phyloP scores from a whole-genome alignment of 768 basidiomycete species.

The Scleroderma citrinum region DNA sequence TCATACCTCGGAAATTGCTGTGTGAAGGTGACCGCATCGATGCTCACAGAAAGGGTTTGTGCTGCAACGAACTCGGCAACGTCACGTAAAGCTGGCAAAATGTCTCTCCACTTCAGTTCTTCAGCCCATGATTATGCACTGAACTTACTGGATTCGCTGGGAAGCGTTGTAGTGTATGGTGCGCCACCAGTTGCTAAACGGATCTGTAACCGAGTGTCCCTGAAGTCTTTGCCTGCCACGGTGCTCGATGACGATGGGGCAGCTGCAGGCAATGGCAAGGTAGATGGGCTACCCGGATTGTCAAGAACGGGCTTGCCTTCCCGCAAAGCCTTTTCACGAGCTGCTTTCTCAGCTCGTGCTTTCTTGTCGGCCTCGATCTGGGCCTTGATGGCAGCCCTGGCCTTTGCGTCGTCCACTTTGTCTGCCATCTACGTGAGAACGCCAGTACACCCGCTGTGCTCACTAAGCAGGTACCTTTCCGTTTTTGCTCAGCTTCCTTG shows the following conservation, averaged over 20 bases:
- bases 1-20: slow-evolving; percentile 81
- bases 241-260: slow-evolving; percentile 33
- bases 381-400: slow-evolving; percentile 80
- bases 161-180: slow-evolving; percentile 73
- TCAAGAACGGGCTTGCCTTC: slow-evolving; percentile 58
- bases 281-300: slow-evolving; percentile 21
- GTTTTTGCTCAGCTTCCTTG: slow-evolving; percentile 79
- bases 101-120: slow-evolving; percentile 1
- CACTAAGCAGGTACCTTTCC: slow-evolving; percentile 47
- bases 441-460: background rate
- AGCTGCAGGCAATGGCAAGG: slow-evolving; percentile 30
- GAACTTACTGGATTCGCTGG: slow-evolving; percentile 71
- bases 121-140: background rate
- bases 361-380: slow-evolving; percentile 95
- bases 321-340: slow-evolving; percentile 85
- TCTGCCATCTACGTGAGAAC: slow-evolving; percentile 40
- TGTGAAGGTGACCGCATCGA: slow-evolving; percentile 72
- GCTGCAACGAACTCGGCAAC: slow-evolving; percentile 86
- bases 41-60: slow-evolving; percentile 62
- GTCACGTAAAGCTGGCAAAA: slow-evolving; percentile 59
- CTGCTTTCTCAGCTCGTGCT: slow-evolving; percentile 80
- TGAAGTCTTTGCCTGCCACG: slow-evolving; percentile 66
- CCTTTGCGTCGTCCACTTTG: slow-evolving; percentile 84
- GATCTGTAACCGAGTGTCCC: slow-evolving; percentile 86
- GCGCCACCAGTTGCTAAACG: slow-evolving; percentile 72